Base-by-base conservation (phyloP, 2,329 filamentous ascomycete species). In the Graphilbum sp. region DNA sequence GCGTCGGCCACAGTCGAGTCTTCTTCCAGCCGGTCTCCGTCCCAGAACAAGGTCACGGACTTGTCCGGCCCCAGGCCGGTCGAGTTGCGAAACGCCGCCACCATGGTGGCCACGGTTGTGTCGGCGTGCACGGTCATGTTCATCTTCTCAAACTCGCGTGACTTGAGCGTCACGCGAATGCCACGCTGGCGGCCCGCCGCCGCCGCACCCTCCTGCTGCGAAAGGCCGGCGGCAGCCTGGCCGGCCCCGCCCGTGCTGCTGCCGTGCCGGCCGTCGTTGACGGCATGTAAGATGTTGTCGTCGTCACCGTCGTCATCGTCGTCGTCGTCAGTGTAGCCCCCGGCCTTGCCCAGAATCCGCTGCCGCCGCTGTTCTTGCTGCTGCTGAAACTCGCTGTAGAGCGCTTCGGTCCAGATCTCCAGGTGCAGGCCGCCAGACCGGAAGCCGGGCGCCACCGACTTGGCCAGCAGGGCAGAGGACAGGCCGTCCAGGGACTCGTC, bases 381-480 rank as follows among this genome's bases (percentile, higher is more conserved):
- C 37, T 58, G 57, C 45, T 67, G 59, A 49, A 68, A 61, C 15
- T 58, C 52, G 20, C 56, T 56, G 44, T 73, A 79, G 2, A 70
- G 55, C 11, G 79, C 72, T 8, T 73, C 63, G 0, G 81, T 88
- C 69, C 82, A 84, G 7, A 79, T 81, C 54, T 87, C 77, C 45
- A 93, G 66, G 46, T 79, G 69, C n/a, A 93, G 67, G 19, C 67
- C 64, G 20, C 69, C 66, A 3, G 63, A 55, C 38, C 52, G 46
- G 34, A 69, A 67, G 2, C 68, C 66, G 18, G 39, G 15, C 11
- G 13, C n/a, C n/a, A n/a, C n/a, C n/a, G n/a, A n/a, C n/a, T n/a
- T n/a, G n/a, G n/a, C n/a, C n/a, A n/a, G n/a, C n/a, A n/a, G n/a
- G n/a, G n/a, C n/a, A n/a, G n/a, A n/a, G n/a, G n/a, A n/a, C n/a